phyloP scores from a whole-genome alignment of 768 basidiomycete species.

The Hygrophorus russula region DNA sequence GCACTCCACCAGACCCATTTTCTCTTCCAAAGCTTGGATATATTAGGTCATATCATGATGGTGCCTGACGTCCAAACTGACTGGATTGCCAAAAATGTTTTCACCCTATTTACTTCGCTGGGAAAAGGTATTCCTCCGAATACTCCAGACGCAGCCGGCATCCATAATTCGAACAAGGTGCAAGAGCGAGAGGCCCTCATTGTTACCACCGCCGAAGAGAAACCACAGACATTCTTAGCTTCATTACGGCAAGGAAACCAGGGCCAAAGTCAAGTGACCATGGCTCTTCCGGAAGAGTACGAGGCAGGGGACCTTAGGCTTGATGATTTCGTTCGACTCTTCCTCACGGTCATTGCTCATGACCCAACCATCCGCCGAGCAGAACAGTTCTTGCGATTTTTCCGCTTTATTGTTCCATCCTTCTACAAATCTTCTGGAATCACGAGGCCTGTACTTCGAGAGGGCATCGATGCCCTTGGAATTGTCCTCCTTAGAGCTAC shows the following conservation, averaged over 20 bases:
- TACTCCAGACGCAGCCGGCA: conserved; percentile 51
- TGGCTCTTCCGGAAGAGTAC: conserved; percentile 47
- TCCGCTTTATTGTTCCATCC: conserved; percentile 44
- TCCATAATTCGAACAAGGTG: conserved; percentile 47
- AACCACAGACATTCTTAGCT: conserved; percentile 57
- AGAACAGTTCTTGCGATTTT: conserved; percentile 54
- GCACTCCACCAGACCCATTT: conserved; percentile 64
- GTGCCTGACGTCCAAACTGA: conserved; percentile 35
- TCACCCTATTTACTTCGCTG: conserved; percentile 47
- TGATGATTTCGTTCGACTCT: conserved; percentile 58
- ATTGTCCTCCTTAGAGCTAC: conserved; percentile 36
- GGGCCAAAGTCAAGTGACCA: conserved; percentile 27
- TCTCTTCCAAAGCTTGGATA: conserved; percentile 62
- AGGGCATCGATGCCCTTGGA: conserved; percentile 62
- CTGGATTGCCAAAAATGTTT: conserved; percentile 47
- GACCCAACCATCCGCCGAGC: conserved; percentile 57
- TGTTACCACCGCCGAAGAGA: conserved; percentile 59
- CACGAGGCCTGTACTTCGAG: conserved; percentile 44
- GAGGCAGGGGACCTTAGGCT: conserved; percentile 44
- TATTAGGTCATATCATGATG: conserved; percentile 42
- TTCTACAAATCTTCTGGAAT: conserved; percentile 45
- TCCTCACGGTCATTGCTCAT: conserved; percentile 73
- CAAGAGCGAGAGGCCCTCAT: conserved; percentile 67
- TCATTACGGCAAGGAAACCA: conserved; percentile 36
- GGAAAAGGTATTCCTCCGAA: conserved; percentile 26